phyloP scores from a whole-genome alignment of 768 basidiomycete genomes.

The Leccinellum luteum region DNA sequence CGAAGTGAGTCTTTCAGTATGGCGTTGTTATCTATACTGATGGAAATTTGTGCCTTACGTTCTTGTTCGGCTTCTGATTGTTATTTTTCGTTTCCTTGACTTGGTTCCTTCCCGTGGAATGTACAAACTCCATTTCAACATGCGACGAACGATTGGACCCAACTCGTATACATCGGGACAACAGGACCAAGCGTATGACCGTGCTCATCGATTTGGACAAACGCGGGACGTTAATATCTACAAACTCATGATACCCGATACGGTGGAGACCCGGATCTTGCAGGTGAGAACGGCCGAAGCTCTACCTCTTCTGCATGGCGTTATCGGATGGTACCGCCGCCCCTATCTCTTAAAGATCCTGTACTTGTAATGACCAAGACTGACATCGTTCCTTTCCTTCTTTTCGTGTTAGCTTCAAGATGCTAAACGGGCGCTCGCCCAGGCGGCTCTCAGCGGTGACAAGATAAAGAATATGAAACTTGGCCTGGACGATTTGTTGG shows the following conservation, averaged over 20 bases:
- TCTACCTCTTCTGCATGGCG: not conserved
- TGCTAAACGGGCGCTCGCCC: constrained; percentile 82
- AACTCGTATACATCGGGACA: not conserved
- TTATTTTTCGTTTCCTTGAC: not conserved
- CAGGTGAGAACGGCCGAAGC: constrained; percentile 39
- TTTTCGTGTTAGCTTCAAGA: constrained; percentile 65
- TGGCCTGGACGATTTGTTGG: constrained; percentile 82
- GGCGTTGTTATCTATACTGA: constrained; percentile 9
- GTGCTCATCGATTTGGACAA: constrained; percentile 89
- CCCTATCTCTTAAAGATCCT: not conserved
- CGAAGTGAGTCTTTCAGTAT: constrained; percentile 47
- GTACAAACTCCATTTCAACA: not conserved
- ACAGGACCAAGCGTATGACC: constrained; percentile 91
- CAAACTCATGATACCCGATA: constrained; percentile 83
- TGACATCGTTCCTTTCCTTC: not conserved
- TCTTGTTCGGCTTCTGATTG: not conserved
- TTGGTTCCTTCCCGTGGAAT: not conserved
- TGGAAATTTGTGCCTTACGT: not conserved
- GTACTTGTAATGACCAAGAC: not conserved
- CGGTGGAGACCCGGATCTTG: constrained; percentile 87
- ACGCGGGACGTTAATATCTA: constrained; percentile 82
- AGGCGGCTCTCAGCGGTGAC: constrained; percentile 84
- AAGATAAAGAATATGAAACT: constrained; percentile 84
- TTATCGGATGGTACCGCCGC: not conserved
- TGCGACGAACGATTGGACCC: not conserved